Conservation (phyloP, 345 rosid genomes). For the Leavenworthia alabamica region DNA sequence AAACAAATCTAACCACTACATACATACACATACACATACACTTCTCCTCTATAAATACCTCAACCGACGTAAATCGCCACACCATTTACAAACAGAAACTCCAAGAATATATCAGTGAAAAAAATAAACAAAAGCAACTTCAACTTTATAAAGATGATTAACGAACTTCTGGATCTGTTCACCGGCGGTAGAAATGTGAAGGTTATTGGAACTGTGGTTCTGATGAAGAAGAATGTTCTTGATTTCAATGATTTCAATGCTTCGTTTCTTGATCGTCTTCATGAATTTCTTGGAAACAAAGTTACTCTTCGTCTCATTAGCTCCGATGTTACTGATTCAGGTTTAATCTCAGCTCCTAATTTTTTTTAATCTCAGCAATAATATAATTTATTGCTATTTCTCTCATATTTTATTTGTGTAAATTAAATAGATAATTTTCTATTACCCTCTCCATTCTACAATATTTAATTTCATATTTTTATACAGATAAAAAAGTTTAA, state of each 20-base stretch:
- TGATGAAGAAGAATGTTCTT: constrained; percentile 86
- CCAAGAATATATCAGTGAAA: neutral
- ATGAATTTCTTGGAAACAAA: constrained; percentile 52
- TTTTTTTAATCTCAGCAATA: no score
- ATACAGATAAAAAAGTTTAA: no score
- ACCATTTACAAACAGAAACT: neutral
- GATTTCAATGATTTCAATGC: constrained; percentile 74
- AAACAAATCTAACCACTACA: neutral
- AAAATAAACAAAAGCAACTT: neutral
- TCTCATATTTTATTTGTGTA: no score
- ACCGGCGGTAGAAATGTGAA: constrained; percentile 28
- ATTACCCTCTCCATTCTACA: no score
- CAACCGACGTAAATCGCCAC: neutral
- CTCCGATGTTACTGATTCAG: constrained; percentile 43
- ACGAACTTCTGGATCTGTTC: constrained; percentile 23
- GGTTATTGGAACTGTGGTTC: constrained; percentile 60
- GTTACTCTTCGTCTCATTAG: constrained; percentile 75
- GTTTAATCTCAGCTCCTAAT: constrained; percentile 9
- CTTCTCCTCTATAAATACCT: neutral
- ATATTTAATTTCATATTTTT: no score
- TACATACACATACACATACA: neutral
- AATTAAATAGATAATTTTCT: no score
- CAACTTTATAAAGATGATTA: constrained; percentile 8
- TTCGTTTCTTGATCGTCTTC: constrained; percentile 53
- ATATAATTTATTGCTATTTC: no score